Evolutionary conservation across 225 moss, liverwort and hornwort genomes (phyloP).

Genomic region (Lunularia cruciata): DNA sequence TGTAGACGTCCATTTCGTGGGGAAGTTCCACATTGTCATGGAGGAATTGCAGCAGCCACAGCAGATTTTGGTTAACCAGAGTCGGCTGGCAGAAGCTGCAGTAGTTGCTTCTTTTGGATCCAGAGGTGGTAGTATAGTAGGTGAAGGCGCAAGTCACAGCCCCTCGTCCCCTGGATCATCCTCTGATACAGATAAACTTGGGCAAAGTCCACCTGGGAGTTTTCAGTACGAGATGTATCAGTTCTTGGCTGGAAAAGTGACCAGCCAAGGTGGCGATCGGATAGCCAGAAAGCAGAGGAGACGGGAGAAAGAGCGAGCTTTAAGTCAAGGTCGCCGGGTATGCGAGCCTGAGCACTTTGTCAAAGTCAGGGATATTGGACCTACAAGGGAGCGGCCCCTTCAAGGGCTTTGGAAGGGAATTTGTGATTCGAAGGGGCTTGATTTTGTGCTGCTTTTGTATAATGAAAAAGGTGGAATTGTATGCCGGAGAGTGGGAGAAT

Average conservation of each 20-base stretch:
- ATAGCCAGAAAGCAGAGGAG: conserved; percentile 70
- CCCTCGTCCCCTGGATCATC: conserved; percentile 42
- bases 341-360: conserved; percentile 96
- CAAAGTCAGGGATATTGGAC: conserved; percentile 62
- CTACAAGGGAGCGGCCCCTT: conserved; percentile 72
- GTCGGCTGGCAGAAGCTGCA: conserved; percentile 67
- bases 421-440: conserved; percentile 53
- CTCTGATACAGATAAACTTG: conserved; percentile 54
- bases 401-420: conserved; percentile 99
- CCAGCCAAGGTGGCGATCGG: conserved; percentile 87
- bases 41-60: conserved; percentile 73
- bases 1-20: conserved; percentile 87
- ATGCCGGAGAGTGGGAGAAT: conserved; percentile 76
- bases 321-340: conserved; percentile 66
- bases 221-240: conserved; percentile 96
- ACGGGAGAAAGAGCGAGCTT: conserved; percentile 72
- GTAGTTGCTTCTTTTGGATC: conserved; percentile 86
- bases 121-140: conserved; percentile 57
- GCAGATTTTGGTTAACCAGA: conserved; percentile 55
- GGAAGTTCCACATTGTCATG: conserved; percentile 79
- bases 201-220: conserved; percentile 77
- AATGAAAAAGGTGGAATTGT: conserved; percentile 73
- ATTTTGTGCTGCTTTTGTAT: conserved; percentile 78
- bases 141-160: conserved; percentile 24
- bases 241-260: conserved; percentile 88